Conservation (phyloP, 768 basidiomycete species). For the Rhodotorula paludigena region DNA sequence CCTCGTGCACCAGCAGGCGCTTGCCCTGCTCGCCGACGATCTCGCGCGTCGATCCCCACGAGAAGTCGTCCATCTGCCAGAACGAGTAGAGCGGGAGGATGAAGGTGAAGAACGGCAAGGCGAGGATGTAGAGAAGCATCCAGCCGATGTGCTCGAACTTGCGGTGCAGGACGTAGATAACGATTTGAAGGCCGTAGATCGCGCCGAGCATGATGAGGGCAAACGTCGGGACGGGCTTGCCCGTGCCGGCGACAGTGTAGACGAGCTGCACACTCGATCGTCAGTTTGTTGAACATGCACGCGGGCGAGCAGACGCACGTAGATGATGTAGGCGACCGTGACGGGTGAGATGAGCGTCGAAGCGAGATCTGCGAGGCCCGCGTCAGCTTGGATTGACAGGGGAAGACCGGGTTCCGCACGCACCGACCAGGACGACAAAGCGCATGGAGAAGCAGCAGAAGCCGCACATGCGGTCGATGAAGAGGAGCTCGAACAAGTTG, state of each 20-base stretch:
- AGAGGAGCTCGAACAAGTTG: constrained; percentile 87
- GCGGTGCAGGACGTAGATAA: constrained; percentile 83
- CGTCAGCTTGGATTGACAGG: too few relatives aligned
- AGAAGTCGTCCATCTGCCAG: constrained; percentile 82
- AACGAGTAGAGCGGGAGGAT: constrained; percentile 89
- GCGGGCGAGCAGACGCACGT: constrained; percentile 47
- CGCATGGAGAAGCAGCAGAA: constrained; percentile 99
- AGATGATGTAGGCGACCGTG: constrained; percentile 44
- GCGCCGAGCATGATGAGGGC: constrained; percentile 90
- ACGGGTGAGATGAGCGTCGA: constrained; percentile 50
- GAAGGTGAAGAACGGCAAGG: constrained; percentile 89
- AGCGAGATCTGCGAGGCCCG: constrained; percentile 45
- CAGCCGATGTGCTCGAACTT: constrained; percentile 99
- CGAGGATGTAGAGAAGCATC: constrained; percentile 93
- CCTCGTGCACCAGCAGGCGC: constrained; percentile 93
- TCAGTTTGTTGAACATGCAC: constrained; percentile 44
- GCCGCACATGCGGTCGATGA: constrained; percentile 83
- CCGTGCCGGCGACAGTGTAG: constrained; percentile 65
- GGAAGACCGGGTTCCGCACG: too few relatives aligned
- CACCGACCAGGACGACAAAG: constrained; percentile 87
- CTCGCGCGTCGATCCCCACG: constrained; percentile 79
- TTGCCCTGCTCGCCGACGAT: constrained; percentile 92
- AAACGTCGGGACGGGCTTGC: constrained; percentile 62
- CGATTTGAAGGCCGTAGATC: constrained; percentile 87
- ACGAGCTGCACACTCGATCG: constrained; percentile 52